A percentile compares a stretch with the other conserved stretches of the same genome.
Evolutionary conservation across 306 rosid genomes (phyloP).

Genomic region (Cucumis cinereus): DNA sequence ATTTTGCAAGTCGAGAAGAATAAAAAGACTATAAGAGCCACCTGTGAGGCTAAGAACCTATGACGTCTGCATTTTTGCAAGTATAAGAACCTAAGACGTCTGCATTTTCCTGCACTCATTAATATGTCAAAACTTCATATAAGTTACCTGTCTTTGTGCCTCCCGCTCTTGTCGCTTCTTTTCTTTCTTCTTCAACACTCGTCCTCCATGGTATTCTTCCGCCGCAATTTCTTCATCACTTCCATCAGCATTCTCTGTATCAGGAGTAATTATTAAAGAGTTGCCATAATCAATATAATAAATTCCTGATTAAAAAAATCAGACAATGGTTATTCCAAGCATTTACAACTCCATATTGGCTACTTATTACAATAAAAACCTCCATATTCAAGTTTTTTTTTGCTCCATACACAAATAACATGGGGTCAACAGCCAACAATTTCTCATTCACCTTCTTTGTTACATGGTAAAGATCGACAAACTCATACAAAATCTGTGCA

Average conservation of each 20-base stretch:
- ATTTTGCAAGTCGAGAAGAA: background rate
- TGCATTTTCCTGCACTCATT: background rate
- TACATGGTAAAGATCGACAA: background rate
- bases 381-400: background rate
- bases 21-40: no score
- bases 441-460: background rate
- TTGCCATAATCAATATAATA: background rate
- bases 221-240: slow-evolving; percentile 62
- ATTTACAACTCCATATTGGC: background rate
- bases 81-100: background rate
- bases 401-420: background rate
- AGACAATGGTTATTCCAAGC: background rate
- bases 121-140: background rate
- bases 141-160: slow-evolving; percentile 65
- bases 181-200: slow-evolving; percentile 58
- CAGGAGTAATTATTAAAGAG: background rate
- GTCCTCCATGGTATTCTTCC: slow-evolving; percentile 42
- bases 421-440: background rate
- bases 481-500: background rate
- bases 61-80: background rate
- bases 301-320: background rate
- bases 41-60: no score
- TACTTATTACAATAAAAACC: background rate
- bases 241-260: slow-evolving; percentile 51
- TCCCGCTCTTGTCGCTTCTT: slow-evolving; percentile 84